Evolutionary conservation across 163 green algal species (phyloP).

Genomic region (Volvox carteri): DNA sequence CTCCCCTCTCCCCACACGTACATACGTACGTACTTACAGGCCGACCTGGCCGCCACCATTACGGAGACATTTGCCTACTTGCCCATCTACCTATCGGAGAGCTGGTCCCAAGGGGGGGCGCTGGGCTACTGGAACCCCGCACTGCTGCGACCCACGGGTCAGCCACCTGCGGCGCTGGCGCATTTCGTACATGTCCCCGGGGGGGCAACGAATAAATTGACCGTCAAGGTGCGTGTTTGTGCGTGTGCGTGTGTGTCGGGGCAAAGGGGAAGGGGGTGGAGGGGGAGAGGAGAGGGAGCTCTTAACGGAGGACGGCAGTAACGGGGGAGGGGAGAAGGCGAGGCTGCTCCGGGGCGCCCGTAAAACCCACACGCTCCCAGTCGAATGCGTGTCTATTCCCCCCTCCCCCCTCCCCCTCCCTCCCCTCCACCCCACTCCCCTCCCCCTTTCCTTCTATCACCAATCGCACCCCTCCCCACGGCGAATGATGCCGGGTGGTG

Average conservation of each 20-base stretch:
- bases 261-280: too few relatives aligned
- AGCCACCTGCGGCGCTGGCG: conserved; percentile 25
- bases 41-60: conserved; percentile 10
- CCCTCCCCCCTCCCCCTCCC: neutral
- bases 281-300: too few relatives aligned
- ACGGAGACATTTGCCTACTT: conserved; percentile 54
- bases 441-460: too few relatives aligned
- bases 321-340: too few relatives aligned
- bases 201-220: conserved; percentile 60
- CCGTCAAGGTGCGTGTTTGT: conserved; percentile 36
- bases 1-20: too few relatives aligned
- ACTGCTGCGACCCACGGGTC: neutral
- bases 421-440: neutral
- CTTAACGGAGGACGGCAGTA: too few relatives aligned
- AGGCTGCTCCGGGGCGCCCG: too few relatives aligned
- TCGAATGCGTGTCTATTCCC: too few relatives aligned
- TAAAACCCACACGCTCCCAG: too few relatives aligned
- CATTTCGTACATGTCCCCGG: conserved; percentile 62
- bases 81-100: conserved; percentile 34
- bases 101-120: neutral
- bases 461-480: too few relatives aligned
- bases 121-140: conserved; percentile 36
- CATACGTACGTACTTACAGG: neutral
- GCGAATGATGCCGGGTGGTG: too few relatives aligned
- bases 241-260: too few relatives aligned